Evolutionary conservation across 2,329 filamentous ascomycete genomes (phyloP), one percentile per base, ranked within the genome.

Genomic region (Ceratocystis ficicola): DNA sequence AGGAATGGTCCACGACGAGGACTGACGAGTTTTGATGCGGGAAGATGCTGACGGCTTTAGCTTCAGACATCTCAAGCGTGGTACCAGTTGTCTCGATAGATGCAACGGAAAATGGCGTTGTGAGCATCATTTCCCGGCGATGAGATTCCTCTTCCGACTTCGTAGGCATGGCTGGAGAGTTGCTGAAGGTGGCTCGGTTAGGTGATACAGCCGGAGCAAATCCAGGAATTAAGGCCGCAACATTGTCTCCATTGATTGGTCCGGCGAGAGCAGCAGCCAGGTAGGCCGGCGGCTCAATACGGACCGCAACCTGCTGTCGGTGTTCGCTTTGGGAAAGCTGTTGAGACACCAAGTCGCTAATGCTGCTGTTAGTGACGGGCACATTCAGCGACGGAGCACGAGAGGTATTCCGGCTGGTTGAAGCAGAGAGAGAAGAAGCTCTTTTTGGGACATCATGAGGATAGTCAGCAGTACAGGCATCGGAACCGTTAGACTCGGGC

Each of bases 1-100:
- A 79, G 2, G 63, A 52, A 71, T 85, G 80, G 69, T 85, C 76
- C 36, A 86, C 81, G 73, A 86, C 78, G 52, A 86, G 72, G 10
- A 87, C 75, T 3, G 84, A 87, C 61, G 80, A 84, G 69, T 86
- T 86, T 70, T 86, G 83, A 69, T 87, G 84, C 22, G 81, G 79
- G 69, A 81, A 85, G 70, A 87, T 83, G 68, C 79, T 83, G 65
- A 87, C 79, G 48, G 82, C 83, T 71, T 81, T 75, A 44, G 84
- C 84, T 74, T 87, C 83, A 0, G 83, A 84, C 50, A 87, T 80
- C 69, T 85, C 84, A 2, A 78, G 77, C 2, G 81, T 84, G n/a
- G 84, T 85, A 44, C 78, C 80, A 46, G 77, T 81, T n/a, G 83
- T 84, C 65, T 86, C 84, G 61, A 86, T 78, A 0, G 84, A 87